phyloP scores from a whole-genome alignment of 768 basidiomycete species.

The Agaricus blazei region DNA sequence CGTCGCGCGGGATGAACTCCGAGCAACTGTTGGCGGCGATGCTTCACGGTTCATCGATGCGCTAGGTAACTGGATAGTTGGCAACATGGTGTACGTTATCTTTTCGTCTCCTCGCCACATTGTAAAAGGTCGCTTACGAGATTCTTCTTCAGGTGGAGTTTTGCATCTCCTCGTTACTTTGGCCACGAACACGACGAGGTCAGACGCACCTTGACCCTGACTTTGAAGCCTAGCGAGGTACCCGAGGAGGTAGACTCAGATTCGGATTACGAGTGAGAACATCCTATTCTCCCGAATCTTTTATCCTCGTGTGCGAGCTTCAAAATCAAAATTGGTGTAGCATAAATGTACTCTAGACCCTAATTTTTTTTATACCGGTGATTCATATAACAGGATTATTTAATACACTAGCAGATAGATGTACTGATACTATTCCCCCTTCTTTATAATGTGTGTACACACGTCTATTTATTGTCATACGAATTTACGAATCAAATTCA shows the following conservation, averaged over 20 bases:
- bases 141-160: slow-evolving; percentile 48
- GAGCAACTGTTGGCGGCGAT: slow-evolving; percentile 47
- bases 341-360: background rate
- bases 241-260: slow-evolving; percentile 21
- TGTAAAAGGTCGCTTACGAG: background rate
- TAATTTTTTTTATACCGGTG: background rate
- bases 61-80: slow-evolving; percentile 55
- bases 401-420: background rate
- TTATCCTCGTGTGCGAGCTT: background rate
- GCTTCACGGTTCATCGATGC: slow-evolving; percentile 50
- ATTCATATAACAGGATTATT: background rate
- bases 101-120: background rate
- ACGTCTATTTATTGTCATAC: slow-evolving; percentile 1
- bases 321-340: background rate
- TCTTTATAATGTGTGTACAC: slow-evolving; percentile 2
- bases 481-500: background rate
- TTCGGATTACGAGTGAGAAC: slow-evolving; percentile 33
- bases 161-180: slow-evolving; percentile 67
- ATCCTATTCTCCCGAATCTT: background rate
- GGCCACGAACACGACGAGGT: slow-evolving; percentile 50
- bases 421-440: slow-evolving; percentile 3
- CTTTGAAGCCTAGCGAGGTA: slow-evolving; percentile 32
- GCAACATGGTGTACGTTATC: slow-evolving; percentile 47
- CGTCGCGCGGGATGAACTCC: slow-evolving; percentile 38
- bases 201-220: slow-evolving; percentile 23